These are phyloP conservation scores for Cercospora sp. DNA, from an alignment of 2,329 filamentous ascomycete genomes.

Conservation along the genomic window DNA sequence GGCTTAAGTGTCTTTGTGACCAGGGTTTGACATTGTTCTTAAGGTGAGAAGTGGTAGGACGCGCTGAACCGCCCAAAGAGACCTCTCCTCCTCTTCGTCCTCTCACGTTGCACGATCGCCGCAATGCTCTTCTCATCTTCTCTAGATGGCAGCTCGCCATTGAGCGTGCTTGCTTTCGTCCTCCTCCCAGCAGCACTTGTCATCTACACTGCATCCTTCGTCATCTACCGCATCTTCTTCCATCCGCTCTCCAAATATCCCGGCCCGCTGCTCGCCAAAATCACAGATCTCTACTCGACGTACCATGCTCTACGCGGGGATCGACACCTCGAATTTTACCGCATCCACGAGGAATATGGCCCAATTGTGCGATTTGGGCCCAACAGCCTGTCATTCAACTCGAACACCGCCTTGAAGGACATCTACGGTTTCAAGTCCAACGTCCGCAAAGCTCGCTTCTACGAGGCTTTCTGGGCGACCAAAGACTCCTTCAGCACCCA, in stretches of 20 bases:
- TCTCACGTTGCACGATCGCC: not conserved
- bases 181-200: slow-evolving; percentile 17
- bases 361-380: slow-evolving; percentile 75
- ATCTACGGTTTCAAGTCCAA: slow-evolving; percentile 54
- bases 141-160: slow-evolving; percentile 3
- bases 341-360: slow-evolving; percentile 69
- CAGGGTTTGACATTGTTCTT: slow-evolving; percentile 11
- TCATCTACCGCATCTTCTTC: slow-evolving; percentile 44
- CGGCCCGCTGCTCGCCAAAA: slow-evolving; percentile 42
- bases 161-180: slow-evolving; percentile 11
- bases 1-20: slow-evolving; percentile 13
- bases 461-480: slow-evolving; percentile 49
- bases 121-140: slow-evolving; percentile 5
- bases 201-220: slow-evolving; percentile 16
- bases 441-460: slow-evolving; percentile 53
- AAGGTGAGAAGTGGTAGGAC: not conserved
- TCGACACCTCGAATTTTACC: slow-evolving; percentile 40
- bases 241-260: slow-evolving; percentile 49
- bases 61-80: not conserved
- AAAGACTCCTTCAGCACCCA: slow-evolving; percentile 48
- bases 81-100: not conserved
- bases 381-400: slow-evolving; percentile 76
- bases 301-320: slow-evolving; percentile 36
- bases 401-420: slow-evolving; percentile 60
- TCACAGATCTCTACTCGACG: slow-evolving; percentile 35